phyloP scores from a whole-genome alignment of 352 stramenopile species.

The Globisporangium canariense region DNA sequence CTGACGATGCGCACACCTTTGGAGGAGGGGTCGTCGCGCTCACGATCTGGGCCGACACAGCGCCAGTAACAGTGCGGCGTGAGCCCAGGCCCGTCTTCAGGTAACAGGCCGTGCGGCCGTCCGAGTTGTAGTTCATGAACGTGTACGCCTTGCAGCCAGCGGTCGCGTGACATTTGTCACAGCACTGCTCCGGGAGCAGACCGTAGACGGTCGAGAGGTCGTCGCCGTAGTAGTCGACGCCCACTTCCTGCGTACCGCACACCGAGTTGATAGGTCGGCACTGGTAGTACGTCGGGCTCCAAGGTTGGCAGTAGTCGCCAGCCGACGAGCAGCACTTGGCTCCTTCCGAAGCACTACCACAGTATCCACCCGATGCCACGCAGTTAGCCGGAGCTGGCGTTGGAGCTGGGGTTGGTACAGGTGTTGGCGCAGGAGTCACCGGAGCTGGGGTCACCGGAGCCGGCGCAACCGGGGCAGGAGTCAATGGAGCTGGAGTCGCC shows the following conservation, averaged over 20 bases:
- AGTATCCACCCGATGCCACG: neutral
- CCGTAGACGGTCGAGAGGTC: constrained; percentile 12
- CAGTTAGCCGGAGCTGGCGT: neutral
- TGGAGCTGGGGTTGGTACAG: neutral
- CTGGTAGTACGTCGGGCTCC: constrained; percentile 28
- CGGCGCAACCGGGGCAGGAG: neutral
- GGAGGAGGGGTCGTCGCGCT: neutral
- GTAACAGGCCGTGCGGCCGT: constrained; percentile 1
- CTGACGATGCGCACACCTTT: neutral
- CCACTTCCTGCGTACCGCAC: neutral
- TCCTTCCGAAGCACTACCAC: neutral
- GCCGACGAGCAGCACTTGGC: neutral
- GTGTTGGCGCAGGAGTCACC: neutral
- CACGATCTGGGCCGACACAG: neutral
- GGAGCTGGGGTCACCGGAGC: neutral
- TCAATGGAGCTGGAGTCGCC: neutral
- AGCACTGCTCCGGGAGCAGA: constrained; percentile 12
- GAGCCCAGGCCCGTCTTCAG: neutral
- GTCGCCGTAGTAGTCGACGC: constrained; percentile 13
- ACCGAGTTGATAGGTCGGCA: constrained; percentile 3
- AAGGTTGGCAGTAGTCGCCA: constrained; percentile 26
- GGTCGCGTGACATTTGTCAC: constrained; percentile 13
- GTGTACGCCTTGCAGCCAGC: constrained; percentile 16
- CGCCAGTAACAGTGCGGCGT: neutral
- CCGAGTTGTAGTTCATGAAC: constrained; percentile 16